These are phyloP conservation scores for Murraya paniculata DNA, from an alignment of 345 rosid genomes.

Conservation along the genomic window DNA sequence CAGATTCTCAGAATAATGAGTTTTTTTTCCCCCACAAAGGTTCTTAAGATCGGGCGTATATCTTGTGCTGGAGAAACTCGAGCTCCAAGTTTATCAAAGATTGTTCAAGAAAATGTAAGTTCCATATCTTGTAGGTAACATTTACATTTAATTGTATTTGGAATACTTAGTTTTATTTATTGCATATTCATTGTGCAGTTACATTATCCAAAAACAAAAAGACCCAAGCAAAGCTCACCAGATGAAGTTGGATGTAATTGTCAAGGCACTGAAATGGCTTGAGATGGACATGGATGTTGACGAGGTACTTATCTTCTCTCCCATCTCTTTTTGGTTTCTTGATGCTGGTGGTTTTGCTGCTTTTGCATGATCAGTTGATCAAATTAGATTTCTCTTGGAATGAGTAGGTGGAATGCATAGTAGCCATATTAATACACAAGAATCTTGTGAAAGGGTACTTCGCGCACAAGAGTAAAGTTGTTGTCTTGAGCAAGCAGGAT, in stretches of 20 bases:
- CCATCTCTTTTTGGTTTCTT: neutral
- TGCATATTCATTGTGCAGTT: constrained; percentile 38
- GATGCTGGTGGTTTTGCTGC: neutral
- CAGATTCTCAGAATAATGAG: constrained; percentile 8
- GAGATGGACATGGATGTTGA: constrained; percentile 93
- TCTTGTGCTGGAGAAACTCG: constrained; percentile 95
- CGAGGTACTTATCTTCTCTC: constrained; percentile 47
- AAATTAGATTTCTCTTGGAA: neutral
- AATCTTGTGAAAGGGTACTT: constrained; percentile 87
- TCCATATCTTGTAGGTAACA: neutral
- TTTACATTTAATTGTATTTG: neutral
- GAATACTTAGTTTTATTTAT: neutral
- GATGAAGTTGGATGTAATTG: constrained; percentile 87
- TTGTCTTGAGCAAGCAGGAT: constrained; percentile 94
- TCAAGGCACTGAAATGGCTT: constrained; percentile 86
- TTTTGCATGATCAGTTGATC: neutral
- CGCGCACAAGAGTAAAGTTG: constrained; percentile 94
- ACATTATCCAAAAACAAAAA: constrained; percentile 73
- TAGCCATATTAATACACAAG: constrained; percentile 82
- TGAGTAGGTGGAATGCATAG: constrained; percentile 85
- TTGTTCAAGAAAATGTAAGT: constrained; percentile 88
- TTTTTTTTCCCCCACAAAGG: constrained; percentile 30
- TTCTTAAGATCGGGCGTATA: constrained; percentile 93
- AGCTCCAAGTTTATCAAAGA: constrained; percentile 97
- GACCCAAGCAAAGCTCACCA: constrained; percentile 96